Conservation (phyloP, 2,329 filamentous ascomycete genomes). For the Trichoderma atrobrunneum region DNA sequence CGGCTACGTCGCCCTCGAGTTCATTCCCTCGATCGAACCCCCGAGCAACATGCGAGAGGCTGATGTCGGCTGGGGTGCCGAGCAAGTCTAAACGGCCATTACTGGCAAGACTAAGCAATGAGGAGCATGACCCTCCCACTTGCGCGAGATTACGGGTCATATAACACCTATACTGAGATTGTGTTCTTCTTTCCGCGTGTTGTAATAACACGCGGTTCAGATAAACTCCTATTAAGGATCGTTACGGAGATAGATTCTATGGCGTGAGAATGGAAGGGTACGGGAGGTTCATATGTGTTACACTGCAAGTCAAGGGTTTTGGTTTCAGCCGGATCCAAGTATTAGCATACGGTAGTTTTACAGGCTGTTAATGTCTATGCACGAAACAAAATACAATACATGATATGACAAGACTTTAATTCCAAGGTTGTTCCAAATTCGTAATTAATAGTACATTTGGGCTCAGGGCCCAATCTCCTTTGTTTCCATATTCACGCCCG, state of each 20-base stretch:
- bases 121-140: neutral
- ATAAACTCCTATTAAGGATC: neutral
- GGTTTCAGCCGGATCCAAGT: neutral
- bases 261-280: neutral
- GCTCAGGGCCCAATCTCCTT: neutral
- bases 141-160: neutral
- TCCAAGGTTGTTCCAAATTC: neutral
- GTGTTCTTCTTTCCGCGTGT: neutral
- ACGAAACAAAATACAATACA: neutral
- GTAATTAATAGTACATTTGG: neutral
- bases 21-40: slow-evolving; percentile 74
- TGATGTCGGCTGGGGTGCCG: slow-evolving; percentile 72
- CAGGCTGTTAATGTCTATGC: neutral
- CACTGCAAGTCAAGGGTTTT: neutral
- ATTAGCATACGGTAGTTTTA: neutral
- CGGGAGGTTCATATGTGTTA: neutral
- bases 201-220: neutral
- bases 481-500: neutral
- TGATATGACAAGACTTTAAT: neutral
- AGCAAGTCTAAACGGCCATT: slow-evolving; percentile 59
- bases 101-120: neutral
- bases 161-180: neutral
- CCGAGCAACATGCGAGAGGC: slow-evolving; percentile 79
- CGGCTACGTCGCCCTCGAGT: slow-evolving; percentile 72
- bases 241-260: neutral